Evolutionary conservation across 1,284 basidiomycete genomes (phyloP).

Genomic region (Ganoderma lucidum): DNA sequence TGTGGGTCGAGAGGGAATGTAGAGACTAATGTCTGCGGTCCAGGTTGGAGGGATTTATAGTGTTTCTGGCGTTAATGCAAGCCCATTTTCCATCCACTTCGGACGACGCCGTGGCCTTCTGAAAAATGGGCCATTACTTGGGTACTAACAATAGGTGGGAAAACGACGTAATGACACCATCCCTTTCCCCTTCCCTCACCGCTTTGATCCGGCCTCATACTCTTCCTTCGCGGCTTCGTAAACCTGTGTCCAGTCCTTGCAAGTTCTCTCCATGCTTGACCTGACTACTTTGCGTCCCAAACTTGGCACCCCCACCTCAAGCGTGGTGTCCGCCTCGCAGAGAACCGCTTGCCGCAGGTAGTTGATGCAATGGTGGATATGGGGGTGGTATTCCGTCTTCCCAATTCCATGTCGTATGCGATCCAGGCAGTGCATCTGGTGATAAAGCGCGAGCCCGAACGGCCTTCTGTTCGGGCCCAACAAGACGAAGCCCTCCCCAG

Average conservation of each 20-base stretch:
- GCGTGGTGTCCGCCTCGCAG: not conserved
- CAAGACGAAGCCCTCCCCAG: not conserved
- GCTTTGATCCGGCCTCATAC: too few species aligned
- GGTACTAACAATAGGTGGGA: too few species aligned
- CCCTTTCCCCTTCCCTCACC: not conserved
- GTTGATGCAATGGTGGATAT: not conserved
- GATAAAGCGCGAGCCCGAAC: not conserved
- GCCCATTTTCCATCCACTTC: too few species aligned
- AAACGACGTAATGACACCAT: too few species aligned
- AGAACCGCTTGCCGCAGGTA: not conserved
- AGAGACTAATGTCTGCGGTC: not conserved
- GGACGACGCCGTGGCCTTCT: too few species aligned
- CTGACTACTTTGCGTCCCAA: not conserved
- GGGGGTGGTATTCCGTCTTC: not conserved
- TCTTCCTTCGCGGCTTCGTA: not conserved
- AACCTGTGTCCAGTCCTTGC: constrained; percentile 1
- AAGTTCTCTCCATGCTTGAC: not conserved
- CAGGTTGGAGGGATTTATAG: not conserved
- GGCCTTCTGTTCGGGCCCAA: not conserved
- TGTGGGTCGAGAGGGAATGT: not conserved
- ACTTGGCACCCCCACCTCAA: not conserved
- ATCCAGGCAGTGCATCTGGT: not conserved
- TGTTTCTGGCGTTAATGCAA: not conserved
- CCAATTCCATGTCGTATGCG: not conserved
- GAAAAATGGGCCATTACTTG: too few species aligned